Base-by-base conservation (phyloP, 1,139 yeast genomes). In the Diutina catenulata region DNA sequence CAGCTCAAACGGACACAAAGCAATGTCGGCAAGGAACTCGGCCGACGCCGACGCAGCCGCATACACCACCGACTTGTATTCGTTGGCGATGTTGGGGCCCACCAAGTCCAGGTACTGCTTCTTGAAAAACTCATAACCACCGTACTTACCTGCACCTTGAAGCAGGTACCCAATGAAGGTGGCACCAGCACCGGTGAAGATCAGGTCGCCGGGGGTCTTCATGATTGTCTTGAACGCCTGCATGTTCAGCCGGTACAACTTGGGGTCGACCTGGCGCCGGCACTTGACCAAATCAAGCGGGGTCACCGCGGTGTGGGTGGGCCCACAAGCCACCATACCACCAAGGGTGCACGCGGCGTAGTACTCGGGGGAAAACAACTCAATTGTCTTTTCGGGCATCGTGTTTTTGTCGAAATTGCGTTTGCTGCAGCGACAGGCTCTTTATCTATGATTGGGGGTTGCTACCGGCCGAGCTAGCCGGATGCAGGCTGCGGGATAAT, bases 71-170 rank as follows among this genome's bases (percentile, higher is more conserved):
- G 94, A 82, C 57, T 76, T 78, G 64, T 79, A 78, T 45, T 74
- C 72, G 40, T 63, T 58, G 37, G 87, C 80, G 43, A 48, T 45
- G 44, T 79, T 76, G 32, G 71, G 74, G 26, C 95, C 94, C 37
- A 80, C 74, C 22, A 75, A 47, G 49, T 75, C 78, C 40, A 78
- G 60, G 58, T 86, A 88, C 41, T 72, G 66, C 60, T 81, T 76
- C 63, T 88, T 88, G 70, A 87, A 88, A 50, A 66, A 71, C 62
- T 88, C 96, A 61, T 88, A 88, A 60, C 86, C 80, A 35, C 97
- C 96, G 61, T 87, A 88, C 62, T 88, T 88, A 51, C 95, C 95
- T 42, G 95, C 94, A 51, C 97, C 96, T 63, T 88, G 97, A 51
- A 86, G 64, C 11, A 95, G 79, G 62, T 88, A 88, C 33, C 96